Evolutionary conservation across 257 asterid genomes (phyloP), one percentile per base, ranked within the genome.

Genomic region (Mitragyna speciosa): DNA sequence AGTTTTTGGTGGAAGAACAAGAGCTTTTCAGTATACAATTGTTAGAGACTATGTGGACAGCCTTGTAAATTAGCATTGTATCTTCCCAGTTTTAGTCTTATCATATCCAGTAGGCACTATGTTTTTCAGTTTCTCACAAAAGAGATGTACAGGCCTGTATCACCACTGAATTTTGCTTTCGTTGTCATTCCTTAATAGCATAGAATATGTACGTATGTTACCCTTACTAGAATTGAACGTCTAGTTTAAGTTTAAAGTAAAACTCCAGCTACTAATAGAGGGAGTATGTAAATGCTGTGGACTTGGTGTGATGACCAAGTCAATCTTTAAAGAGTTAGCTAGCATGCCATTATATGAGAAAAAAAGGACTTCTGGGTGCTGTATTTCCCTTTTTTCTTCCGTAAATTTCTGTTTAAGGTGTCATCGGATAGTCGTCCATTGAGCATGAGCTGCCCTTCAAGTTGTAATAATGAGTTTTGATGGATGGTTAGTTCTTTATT

Each of bases 1-100:
- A 85, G 88, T 56, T 65, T 85, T 56, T 85, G 85, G 85, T 43
- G 71, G 64, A 85, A 85, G 79, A 85, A 78, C 85, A 82, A 85
- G 80, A 85, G 88, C 71, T 79, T 79, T 85, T 78, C 84, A 14
- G 84, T 73, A 41, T 68, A 82, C 72, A 76, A 82, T 56, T 76
- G 79, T 79, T 75, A 64, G 54, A 36, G 26, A 31, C 41, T 76
- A 26, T 28, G 2, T 8, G 8, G 43, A 1, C 20, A 19, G 41
- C 64, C 16, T 82, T 82, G 85, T 82, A 82, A 45, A 81, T 81
- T 7, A 22, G 4, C 16, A 47, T 51, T 26, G 67, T 26, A 36
- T 48, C 56, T 52, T 14, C 41, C 30, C 49, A 47, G 72, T 19
- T 3, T 14, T 76, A n/a, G 26, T 61, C 26, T 12, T 54, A 14